These are phyloP conservation scores for Diddensiella santjacobensis DNA, from an alignment of 805 yeast genomes.

Conservation along the genomic window DNA sequence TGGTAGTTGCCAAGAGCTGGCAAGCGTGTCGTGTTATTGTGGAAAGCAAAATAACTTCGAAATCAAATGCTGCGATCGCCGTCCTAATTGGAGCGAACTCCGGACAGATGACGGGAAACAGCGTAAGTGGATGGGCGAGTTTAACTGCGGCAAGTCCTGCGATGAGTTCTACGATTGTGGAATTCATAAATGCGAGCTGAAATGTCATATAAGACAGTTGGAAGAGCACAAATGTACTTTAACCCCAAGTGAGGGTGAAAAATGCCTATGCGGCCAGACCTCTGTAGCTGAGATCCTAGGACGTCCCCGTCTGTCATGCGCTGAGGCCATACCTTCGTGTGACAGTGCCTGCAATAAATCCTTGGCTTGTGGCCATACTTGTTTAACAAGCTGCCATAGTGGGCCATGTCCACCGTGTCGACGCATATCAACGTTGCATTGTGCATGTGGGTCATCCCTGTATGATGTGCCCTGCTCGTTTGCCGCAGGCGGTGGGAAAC, in stretches of 20 bases:
- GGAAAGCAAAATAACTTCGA: slow-evolving; percentile 46
- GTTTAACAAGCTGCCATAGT: slow-evolving; percentile 67
- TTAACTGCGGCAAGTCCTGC: slow-evolving; percentile 45
- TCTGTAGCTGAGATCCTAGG: slow-evolving; percentile 39
- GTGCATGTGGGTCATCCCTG: slow-evolving; percentile 54
- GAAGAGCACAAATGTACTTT: slow-evolving; percentile 51
- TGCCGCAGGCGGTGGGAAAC: slow-evolving; percentile 45
- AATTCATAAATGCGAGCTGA: slow-evolving; percentile 47
- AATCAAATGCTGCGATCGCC: slow-evolving; percentile 21
- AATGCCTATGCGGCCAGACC: slow-evolving; percentile 80
- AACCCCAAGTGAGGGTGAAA: slow-evolving; percentile 54
- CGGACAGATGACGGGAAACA: background rate
- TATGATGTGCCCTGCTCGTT: slow-evolving; percentile 64
- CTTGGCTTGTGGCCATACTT: slow-evolving; percentile 67
- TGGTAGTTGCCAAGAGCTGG: slow-evolving; percentile 58
- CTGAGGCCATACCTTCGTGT: slow-evolving; percentile 80
- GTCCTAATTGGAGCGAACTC: slow-evolving; percentile 16
- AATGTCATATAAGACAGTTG: slow-evolving; percentile 52
- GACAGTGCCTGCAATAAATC: slow-evolving; percentile 56
- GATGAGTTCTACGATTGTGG: slow-evolving; percentile 58
- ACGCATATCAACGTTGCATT: slow-evolving; percentile 47
- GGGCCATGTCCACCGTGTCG: slow-evolving; percentile 74
- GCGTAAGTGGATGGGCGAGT: slow-evolving; percentile 48
- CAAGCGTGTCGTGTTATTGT: slow-evolving; percentile 66
- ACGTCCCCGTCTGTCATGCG: slow-evolving; percentile 51